A percentile compares a stretch with the other conserved stretches of the same genome.
Evolutionary conservation across 352 stramenopile genomes (phyloP).

Genomic region (Pythium scleroteichum): DNA sequence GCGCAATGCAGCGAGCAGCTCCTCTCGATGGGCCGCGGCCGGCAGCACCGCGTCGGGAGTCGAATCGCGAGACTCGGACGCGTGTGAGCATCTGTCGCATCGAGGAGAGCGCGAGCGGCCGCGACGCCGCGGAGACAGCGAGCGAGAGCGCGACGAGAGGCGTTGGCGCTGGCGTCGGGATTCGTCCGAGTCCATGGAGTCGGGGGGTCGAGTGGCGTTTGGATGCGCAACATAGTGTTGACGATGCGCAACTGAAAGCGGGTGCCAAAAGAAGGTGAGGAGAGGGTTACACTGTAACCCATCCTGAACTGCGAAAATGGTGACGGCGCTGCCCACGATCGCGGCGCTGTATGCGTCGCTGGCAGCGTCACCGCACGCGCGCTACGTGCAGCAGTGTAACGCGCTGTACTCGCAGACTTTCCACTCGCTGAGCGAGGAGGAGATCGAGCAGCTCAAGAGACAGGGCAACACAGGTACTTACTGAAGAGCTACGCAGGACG

Average conservation of each 20-base stretch:
- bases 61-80: not conserved
- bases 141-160: slow-evolving; percentile 6
- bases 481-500: not conserved
- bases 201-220: not conserved
- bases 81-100: not conserved
- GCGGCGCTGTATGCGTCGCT: slow-evolving; percentile 18
- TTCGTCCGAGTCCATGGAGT: not conserved
- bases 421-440: slow-evolving; percentile 43
- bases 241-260: not conserved
- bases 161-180: not conserved
- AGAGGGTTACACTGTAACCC: not conserved
- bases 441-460: slow-evolving; percentile 53
- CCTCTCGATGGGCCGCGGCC: slow-evolving; percentile 51
- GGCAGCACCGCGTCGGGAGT: slow-evolving; percentile 37
- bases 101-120: slow-evolving; percentile 1
- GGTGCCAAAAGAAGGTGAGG: not conserved
- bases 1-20: slow-evolving; percentile 49
- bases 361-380: slow-evolving; percentile 16
- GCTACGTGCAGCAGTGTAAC: slow-evolving; percentile 22
- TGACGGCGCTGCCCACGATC: not conserved
- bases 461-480: slow-evolving; percentile 64
- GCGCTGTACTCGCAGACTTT: slow-evolving; percentile 26
- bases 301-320: not conserved
- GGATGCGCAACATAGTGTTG: not conserved
- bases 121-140: not conserved